Evolutionary conservation across 345 rosid species (phyloP).

Genomic region (Limnanthes douglasii): DNA sequence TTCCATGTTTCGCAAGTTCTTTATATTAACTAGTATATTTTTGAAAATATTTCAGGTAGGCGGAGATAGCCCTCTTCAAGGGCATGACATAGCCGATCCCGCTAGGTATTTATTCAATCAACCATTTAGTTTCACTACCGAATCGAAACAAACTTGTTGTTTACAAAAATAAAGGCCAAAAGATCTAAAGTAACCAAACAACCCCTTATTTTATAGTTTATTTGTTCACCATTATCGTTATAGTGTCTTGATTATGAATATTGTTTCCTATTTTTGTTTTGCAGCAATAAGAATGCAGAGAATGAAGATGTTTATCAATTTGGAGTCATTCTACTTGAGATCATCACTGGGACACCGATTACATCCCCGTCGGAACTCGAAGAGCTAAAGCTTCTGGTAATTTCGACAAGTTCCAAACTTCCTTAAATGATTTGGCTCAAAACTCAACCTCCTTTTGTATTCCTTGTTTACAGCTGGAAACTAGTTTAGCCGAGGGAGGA

Average conservation of each 20-base stretch:
- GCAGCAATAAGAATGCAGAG: slow-evolving; percentile 34
- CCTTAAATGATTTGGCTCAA: too few species aligned
- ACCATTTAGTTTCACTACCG: too few species aligned
- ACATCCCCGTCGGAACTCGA: slow-evolving; percentile 34
- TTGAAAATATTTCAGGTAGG: slow-evolving; percentile 24
- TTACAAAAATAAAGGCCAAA: too few species aligned
- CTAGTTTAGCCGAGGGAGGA: slow-evolving; percentile 39
- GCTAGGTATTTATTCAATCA: slow-evolving; percentile 5
- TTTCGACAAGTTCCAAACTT: slow-evolving; percentile 1
- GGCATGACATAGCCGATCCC: slow-evolving; percentile 9
- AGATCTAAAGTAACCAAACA: too few species aligned
- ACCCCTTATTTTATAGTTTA: too few species aligned
- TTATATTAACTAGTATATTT: neutral
- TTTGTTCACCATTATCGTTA: too few species aligned
- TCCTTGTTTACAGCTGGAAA: slow-evolving; percentile 32
- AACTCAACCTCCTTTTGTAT: neutral
- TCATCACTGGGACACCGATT: slow-evolving; percentile 46
- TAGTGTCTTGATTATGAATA: too few species aligned
- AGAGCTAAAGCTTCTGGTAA: slow-evolving; percentile 39
- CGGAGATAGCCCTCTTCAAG: slow-evolving; percentile 24
- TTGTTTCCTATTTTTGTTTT: slow-evolving; percentile 7
- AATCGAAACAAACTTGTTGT: too few species aligned
- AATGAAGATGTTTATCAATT: slow-evolving; percentile 84
- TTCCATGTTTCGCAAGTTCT: neutral
- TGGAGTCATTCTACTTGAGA: slow-evolving; percentile 53